Evolutionary conservation across 805 yeast genomes (phyloP), one percentile per base, ranked within the genome.

Genomic region (Cyberlindnera americana): DNA sequence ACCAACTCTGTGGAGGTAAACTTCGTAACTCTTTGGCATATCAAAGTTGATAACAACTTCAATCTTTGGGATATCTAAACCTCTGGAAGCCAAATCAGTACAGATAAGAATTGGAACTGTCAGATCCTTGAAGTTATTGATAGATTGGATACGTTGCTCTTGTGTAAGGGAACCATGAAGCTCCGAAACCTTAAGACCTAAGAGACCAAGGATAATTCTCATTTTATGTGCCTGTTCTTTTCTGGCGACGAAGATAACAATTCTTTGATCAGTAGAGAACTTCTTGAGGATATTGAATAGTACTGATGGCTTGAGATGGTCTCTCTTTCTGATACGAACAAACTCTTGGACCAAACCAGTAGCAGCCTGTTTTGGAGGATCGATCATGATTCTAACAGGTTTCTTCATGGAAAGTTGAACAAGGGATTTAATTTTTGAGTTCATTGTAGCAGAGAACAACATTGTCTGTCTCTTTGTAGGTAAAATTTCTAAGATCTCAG

Each of bases 71-170:
- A 93, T 93, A 83, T 93, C 99, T 60, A 93, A 75, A 74, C 99
- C 99, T 78, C 99, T 85, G 21, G 99, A 91, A 2, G 99, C 99
- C 62, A 93, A 75, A 74, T 93, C 99, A 1, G 99, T 93, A 81
- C 98, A 93, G 29, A 93, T 73, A 43, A 93, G 70, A 9, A 91
- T 79, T 2, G 98, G 95, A 23, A 90, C 95, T 4, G 77, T 76
- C 48, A 88, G 70, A 47, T 77, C 78, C 53, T 87, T 88, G 69
- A 93, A 93, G 43, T 81, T 83, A 10, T 80, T 83, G 32, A 93
- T 85, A 56, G 85, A 83, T 45, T 74, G 74, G 50, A 91, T 71
- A 71, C 99, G 91, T 65, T 93, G 98, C 49, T 93, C 98, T 66
- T 93, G 95, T 1, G 87, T 73, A 53, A 85, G 68, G 5, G 91